Evolutionary conservation across 148 eudicot genomes (phyloP), one percentile per base, ranked within the genome.

Genomic region (Talinum fruticosum): DNA sequence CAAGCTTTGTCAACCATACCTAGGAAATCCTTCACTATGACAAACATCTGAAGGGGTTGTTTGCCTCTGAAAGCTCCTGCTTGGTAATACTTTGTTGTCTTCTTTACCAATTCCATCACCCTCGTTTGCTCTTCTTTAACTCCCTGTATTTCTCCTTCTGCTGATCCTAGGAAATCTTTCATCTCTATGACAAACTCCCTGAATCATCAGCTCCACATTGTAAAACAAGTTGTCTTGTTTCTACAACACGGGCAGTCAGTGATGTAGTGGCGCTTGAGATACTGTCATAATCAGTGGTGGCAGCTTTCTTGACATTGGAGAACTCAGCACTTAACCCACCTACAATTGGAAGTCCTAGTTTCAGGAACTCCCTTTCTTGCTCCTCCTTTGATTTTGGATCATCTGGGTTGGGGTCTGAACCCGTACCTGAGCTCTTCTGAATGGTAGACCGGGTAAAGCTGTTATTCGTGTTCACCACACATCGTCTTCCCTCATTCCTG

Each of bases 71-170:
- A 85, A 28, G 81, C 85, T 71, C 97, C 97, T 36, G 94, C 87
- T 73, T 96, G 99, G 73, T 88, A 91, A 64, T 93, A 91, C 37
- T 96, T 92, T 33, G 87, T 86, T n/a, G 99, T 93, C 66, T 74
- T 90, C 87, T 83, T 93, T 51, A 96, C 94, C 14, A 87, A 72
- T 71, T 79, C 93, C 88, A 87, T 91, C 15, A 87, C 85, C 76
- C 87, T 89, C 2, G 66, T 78, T 36, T 90, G 82, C 78, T 92
- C 97, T 79, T 87, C 92, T 74, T 78, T 85, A 59, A 90, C 75
- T 3, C 45, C 84, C 78, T 82, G 83, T 34, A 90, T 66, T 79
- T 92, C 93, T 69, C 61, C 78, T 67, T 86, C 90, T 5, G 95
- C 95, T 47, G 78, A 79, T 34, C 83, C 86, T 12, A 94, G 84